These are phyloP conservation scores for Cochlearia excelsa DNA, from an alignment of 345 rosid genomes.

Conservation along the genomic window DNA sequence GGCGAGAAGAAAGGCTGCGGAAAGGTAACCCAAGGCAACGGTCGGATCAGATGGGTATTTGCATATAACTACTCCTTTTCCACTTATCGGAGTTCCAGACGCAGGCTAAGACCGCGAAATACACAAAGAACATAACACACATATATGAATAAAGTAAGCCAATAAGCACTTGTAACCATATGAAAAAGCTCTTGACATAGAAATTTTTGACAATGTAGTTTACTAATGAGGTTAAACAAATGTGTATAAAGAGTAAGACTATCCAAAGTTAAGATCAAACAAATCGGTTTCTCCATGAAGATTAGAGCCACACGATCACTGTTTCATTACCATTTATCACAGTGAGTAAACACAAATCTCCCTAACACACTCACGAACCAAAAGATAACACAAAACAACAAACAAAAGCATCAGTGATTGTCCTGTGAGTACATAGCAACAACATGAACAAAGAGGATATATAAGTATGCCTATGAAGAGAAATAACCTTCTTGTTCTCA, in stretches of 20 bases:
- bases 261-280: background rate
- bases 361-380: too few species aligned
- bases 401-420: too few species aligned
- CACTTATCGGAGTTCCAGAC: constrained; percentile 56
- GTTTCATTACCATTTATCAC: too few species aligned
- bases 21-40: constrained; percentile 61
- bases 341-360: too few species aligned
- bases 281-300: constrained; percentile 1
- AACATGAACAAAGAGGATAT: too few species aligned
- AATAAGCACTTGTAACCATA: background rate
- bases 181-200: background rate
- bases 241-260: background rate
- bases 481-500: constrained; percentile 69
- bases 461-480: too few species aligned
- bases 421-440: too few species aligned
- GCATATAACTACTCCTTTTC: constrained; percentile 68
- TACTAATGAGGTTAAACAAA: background rate
- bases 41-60: constrained; percentile 79
- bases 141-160: background rate
- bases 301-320: too few species aligned
- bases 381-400: too few species aligned
- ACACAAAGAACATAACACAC: constrained; percentile 8
- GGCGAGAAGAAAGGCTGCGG: constrained; percentile 56
- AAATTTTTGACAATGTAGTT: background rate
- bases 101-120: constrained; percentile 46